These are phyloP conservation scores for Vitis hybrid DNA, from an alignment of 177 flowering plant genomes.

Conservation along the genomic window DNA sequence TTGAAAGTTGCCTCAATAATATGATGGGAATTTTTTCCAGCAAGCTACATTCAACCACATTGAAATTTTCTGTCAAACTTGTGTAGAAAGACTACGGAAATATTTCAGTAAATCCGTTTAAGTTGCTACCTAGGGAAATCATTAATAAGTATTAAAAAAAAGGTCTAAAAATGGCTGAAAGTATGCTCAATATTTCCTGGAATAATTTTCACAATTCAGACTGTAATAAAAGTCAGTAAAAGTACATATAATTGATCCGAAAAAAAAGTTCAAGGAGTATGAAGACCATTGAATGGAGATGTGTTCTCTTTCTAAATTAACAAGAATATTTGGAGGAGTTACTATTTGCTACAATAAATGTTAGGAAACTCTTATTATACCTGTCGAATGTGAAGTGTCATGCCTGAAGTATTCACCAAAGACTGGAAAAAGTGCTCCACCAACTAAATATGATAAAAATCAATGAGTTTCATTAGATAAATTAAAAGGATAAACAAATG, in stretches of 20 bases:
- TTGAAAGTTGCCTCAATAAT: conserved; percentile 98
- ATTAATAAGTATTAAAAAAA: no score
- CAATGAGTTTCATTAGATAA: not conserved
- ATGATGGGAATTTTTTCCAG: conserved; percentile 96
- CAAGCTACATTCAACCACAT: conserved; percentile 54
- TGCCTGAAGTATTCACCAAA: conserved; percentile 93
- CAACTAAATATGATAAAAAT: conserved; percentile 39
- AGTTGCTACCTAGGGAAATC: not conserved
- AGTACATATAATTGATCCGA: not conserved
- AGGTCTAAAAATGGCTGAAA: not conserved
- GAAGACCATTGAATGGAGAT: no score
- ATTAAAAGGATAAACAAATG: not conserved
- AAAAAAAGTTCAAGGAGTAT: no score
- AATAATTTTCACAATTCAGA: not conserved
- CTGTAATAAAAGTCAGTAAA: not conserved
- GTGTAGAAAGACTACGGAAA: not conserved
- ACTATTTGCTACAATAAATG: not conserved
- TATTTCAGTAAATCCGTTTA: not conserved
- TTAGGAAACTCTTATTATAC: conserved; percentile 26
- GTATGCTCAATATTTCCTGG: not conserved
- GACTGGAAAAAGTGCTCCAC: conserved; percentile 99
- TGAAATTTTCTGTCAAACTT: not conserved
- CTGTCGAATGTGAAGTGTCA: conserved; percentile 98
- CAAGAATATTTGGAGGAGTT: no score
- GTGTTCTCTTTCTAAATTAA: not conserved